A percentile compares a stretch with the other conserved stretches of the same genome.
Conservation (phyloP, 192 early-diverging fungal genomes). For the Coemansia sp. region DNA sequence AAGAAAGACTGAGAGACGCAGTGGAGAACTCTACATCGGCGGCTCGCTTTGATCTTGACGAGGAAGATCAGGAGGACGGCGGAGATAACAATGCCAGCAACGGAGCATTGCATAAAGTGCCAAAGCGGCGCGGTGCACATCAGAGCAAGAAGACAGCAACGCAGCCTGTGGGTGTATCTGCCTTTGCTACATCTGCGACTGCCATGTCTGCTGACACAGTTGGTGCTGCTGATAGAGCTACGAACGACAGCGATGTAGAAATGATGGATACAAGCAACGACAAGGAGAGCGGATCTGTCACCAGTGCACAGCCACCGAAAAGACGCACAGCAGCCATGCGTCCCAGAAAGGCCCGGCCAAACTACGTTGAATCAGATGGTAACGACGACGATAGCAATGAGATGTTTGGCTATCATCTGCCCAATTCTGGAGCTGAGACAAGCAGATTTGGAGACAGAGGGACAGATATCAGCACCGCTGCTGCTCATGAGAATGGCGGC, state of each 20-base stretch:
- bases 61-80: conserved; percentile 11
- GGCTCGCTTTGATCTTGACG: conserved; percentile 30
- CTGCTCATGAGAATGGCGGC: conserved; percentile 3
- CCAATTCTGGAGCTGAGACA: background rate
- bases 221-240: background rate
- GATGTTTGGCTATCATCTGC: background rate
- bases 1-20: conserved; percentile 34
- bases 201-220: background rate
- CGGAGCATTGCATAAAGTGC: background rate
- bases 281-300: conserved; percentile 4
- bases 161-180: background rate
- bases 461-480: background rate
- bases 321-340: conserved; percentile 14
- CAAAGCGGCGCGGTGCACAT: conserved; percentile 8
- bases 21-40: conserved; percentile 37
- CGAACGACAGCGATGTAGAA: conserved; percentile 5
- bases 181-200: background rate
- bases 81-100: background rate
- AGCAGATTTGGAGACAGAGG: background rate
- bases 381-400: background rate
- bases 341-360: conserved; percentile 11
- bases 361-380: conserved; percentile 35
- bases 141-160: conserved; percentile 3
- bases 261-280: conserved; percentile 8
- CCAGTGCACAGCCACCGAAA: background rate